Conservation (phyloP, 768 basidiomycete genomes). For the Lentinula edodes region DNA sequence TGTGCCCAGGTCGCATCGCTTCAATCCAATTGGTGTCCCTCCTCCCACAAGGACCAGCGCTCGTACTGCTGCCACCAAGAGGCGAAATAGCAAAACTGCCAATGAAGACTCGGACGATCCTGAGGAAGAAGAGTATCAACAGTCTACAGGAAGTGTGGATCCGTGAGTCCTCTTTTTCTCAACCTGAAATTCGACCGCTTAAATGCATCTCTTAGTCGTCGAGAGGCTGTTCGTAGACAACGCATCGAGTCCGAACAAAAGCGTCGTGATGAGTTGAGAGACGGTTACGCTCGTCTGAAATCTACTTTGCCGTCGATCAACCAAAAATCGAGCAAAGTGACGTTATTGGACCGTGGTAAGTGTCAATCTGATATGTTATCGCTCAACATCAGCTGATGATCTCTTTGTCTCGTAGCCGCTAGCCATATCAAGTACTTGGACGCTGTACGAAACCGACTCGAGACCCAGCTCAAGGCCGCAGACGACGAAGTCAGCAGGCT, state of each 20-base stretch:
- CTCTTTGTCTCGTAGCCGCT: conserved; percentile 43
- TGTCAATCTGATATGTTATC: conserved; percentile 9
- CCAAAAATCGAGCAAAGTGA: conserved; percentile 92
- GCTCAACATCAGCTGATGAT: conserved; percentile 9
- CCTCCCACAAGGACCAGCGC: conserved; percentile 52
- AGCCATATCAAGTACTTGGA: conserved; percentile 86
- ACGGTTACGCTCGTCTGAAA: conserved; percentile 88
- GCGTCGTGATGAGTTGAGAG: conserved; percentile 87
- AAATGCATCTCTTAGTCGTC: conserved; percentile 41
- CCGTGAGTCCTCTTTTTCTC: conserved; percentile 28
- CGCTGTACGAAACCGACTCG: conserved; percentile 68
- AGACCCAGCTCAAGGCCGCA: conserved; percentile 70
- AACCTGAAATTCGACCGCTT: not conserved
- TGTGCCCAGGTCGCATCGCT: conserved; percentile 72
- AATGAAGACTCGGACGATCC: conserved; percentile 71
- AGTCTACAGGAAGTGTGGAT: conserved; percentile 45
- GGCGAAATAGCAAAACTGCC: conserved; percentile 35
- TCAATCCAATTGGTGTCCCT: conserved; percentile 65
- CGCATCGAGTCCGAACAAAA: conserved; percentile 94
- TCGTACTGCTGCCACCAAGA: conserved; percentile 32
- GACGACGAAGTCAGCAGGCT: conserved; percentile 79
- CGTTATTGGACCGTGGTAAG: conserved; percentile 78
- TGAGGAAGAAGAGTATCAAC: conserved; percentile 64
- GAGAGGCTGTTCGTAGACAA: conserved; percentile 87
- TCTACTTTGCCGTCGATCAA: conserved; percentile 84